Percentiles rank a stretch among this genome's conserved stretches.
Evolutionary conservation across 2,329 filamentous ascomycete genomes (phyloP).

Genomic region (Colletotrichum brevisporum): DNA sequence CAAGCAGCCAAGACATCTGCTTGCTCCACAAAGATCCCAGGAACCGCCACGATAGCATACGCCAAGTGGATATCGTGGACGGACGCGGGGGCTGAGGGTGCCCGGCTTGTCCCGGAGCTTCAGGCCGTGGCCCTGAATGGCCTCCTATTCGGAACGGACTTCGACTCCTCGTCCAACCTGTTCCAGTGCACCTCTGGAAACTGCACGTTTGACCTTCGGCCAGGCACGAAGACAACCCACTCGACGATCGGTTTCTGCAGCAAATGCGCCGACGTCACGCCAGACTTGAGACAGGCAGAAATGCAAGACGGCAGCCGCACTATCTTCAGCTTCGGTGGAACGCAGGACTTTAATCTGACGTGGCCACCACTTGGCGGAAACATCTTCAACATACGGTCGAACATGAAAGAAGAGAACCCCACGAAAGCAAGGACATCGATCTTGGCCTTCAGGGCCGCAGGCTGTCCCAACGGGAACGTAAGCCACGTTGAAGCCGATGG

Average conservation of each 20-base stretch:
- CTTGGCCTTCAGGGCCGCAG: no score
- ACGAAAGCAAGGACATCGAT: no score
- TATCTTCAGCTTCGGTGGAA: neutral
- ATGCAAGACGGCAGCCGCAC: neutral
- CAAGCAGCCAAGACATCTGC: no score
- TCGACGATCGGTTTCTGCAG: neutral
- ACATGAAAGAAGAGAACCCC: no score
- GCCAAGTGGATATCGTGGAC: no score
- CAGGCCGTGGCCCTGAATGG: neutral
- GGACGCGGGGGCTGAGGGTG: no score
- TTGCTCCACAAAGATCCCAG: no score
- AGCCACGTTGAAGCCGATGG: neutral
- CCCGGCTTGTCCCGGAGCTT: neutral
- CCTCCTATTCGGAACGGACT: neutral
- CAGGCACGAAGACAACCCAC: neutral
- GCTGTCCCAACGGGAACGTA: no score
- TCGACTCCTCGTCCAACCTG: neutral
- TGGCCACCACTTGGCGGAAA: neutral
- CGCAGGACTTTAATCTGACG: neutral
- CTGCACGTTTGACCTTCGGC: neutral
- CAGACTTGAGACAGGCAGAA: neutral
- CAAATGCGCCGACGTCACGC: neutral
- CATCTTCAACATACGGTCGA: no score
- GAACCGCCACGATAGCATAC: no score
- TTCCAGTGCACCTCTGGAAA: slow-evolving; percentile 3